Conservation (phyloP, 2,329 filamentous ascomycete species). For the Cercospora zeina region DNA sequence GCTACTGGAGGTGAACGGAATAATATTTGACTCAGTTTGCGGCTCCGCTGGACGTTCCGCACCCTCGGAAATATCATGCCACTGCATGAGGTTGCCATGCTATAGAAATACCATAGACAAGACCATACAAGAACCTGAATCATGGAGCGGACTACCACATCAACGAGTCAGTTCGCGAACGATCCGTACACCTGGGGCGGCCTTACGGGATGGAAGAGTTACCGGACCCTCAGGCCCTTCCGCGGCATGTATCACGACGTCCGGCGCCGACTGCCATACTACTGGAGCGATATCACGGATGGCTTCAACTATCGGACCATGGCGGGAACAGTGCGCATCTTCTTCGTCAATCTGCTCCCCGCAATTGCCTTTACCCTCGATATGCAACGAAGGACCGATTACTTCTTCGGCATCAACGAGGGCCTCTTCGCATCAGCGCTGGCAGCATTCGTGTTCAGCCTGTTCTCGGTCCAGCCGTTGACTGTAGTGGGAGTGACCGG, state of each 20-base stretch:
- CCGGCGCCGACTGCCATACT: constrained; percentile 55
- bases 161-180: constrained; percentile 30
- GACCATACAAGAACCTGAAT: neutral
- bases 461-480: constrained; percentile 55
- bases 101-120: neutral
- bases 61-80: neutral
- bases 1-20: neutral
- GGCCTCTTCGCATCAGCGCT: constrained; percentile 57
- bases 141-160: constrained; percentile 13
- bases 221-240: constrained; percentile 47
- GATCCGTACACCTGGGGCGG: constrained; percentile 43
- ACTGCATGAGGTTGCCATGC: neutral
- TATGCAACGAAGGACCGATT: constrained; percentile 58
- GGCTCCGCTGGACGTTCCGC: neutral
- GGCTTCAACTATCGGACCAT: constrained; percentile 57
- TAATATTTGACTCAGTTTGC: neutral
- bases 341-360: constrained; percentile 60
- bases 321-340: constrained; percentile 58
- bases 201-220: constrained; percentile 41
- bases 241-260: constrained; percentile 59
- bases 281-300: constrained; percentile 58
- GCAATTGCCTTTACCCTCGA: constrained; percentile 61
- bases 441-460: constrained; percentile 57
- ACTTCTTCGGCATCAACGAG: constrained; percentile 58
- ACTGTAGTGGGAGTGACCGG: constrained; percentile 61